A percentile compares a stretch with the other conserved stretches of the same genome.
Conservation (phyloP, 257 asterid species). For the Penstemon davidsonii region DNA sequence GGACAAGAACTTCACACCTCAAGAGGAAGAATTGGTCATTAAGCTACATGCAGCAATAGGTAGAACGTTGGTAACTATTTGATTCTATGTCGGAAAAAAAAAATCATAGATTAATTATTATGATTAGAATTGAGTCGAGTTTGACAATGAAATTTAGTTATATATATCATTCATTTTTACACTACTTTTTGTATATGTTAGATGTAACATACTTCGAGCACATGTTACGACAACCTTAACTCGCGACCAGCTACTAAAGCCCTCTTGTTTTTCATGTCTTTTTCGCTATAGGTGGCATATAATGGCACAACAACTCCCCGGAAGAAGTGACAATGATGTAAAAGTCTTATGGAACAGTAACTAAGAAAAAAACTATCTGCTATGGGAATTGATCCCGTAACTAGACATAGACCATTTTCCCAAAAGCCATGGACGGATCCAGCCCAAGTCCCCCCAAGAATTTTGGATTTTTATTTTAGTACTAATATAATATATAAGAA, state of each 20-base stretch:
- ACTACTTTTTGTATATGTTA: background rate
- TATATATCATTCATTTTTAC: background rate
- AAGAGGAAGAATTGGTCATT: slow-evolving; percentile 82
- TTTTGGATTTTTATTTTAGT: too few species aligned
- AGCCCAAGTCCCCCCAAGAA: too few species aligned
- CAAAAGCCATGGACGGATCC: slow-evolving; percentile 33
- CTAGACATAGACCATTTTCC: slow-evolving; percentile 80
- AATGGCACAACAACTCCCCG: slow-evolving; percentile 83
- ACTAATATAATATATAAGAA: too few species aligned
- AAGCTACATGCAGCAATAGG: slow-evolving; percentile 87
- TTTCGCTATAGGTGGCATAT: slow-evolving; percentile 63
- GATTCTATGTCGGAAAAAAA: background rate
- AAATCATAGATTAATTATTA: too few species aligned
- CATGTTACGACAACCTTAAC: background rate
- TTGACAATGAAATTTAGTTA: background rate
- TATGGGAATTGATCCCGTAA: slow-evolving; percentile 90
- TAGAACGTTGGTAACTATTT: slow-evolving; percentile 55
- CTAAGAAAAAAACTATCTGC: slow-evolving; percentile 81
- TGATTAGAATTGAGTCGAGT: background rate
- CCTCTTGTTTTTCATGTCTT: background rate
- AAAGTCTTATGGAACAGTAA: slow-evolving; percentile 76
- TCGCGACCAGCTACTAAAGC: too few species aligned
- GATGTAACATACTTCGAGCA: slow-evolving; percentile 12
- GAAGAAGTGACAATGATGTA: slow-evolving; percentile 71
- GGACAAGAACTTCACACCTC: slow-evolving; percentile 62